These are phyloP conservation scores for Aureobasidium sp. DNA, from an alignment of 2,329 filamentous ascomycete genomes.

Conservation along the genomic window DNA sequence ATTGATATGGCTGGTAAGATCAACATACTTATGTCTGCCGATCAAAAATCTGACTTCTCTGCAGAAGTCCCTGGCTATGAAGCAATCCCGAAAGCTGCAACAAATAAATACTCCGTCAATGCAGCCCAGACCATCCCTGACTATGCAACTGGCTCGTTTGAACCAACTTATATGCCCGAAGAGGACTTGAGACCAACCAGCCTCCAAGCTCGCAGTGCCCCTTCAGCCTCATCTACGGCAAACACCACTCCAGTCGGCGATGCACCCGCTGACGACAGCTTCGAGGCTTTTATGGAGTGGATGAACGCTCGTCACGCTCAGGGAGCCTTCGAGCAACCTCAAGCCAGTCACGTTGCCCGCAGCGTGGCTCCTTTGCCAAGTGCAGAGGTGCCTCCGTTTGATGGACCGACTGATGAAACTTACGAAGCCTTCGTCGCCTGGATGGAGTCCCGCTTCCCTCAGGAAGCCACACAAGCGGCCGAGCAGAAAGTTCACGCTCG, in stretches of 20 bases:
- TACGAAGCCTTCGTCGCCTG: background rate
- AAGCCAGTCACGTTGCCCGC: background rate
- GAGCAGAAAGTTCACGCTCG: background rate
- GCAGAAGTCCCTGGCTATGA: background rate
- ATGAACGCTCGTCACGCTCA: background rate
- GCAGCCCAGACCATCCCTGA: background rate
- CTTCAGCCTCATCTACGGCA: background rate
- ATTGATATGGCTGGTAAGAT: background rate
- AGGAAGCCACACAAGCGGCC: background rate
- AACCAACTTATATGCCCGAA: conserved; percentile 5
- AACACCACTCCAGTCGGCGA: background rate
- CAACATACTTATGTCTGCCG: background rate
- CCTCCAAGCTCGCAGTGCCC: background rate
- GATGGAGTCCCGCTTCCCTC: background rate
- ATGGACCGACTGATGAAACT: background rate
- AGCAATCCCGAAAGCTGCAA: background rate
- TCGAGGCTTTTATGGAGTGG: background rate
- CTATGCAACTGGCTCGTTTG: background rate
- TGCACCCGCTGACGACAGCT: background rate
- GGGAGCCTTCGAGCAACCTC: background rate
- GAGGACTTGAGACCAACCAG: background rate
- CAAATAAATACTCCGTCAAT: background rate
- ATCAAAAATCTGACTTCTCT: background rate
- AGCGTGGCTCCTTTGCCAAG: background rate
- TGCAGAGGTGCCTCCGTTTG: too few relatives aligned